Base-by-base conservation (phyloP, 805 yeast genomes). In the Phaffomyces antillensis region DNA sequence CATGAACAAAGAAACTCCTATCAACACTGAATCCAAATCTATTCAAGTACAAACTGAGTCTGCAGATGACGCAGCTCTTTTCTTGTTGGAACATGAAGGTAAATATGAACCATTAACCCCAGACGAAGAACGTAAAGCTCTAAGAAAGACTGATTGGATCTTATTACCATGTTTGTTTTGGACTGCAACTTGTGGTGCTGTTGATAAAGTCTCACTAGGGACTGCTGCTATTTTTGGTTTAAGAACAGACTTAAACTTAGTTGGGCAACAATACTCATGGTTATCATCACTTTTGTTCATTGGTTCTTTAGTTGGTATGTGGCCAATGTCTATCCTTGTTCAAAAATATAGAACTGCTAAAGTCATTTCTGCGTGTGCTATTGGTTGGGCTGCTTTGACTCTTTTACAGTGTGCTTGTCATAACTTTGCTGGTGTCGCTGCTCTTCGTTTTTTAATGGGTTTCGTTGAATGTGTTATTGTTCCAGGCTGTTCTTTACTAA, bases 151-250 rank as follows among this genome's bases (percentile, higher is more conserved):
- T 18, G 74, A 70, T 51, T 52, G 58, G 50, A 58, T 57, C 43
- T 51, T 70, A 35, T 47, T 70, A 43, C 74, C 74, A 3, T 50
- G 63, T 32, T 59, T 65, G 36, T 68, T 64, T 47, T 51, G 55
- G 49, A 55, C 67, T 12, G 65, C 63, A 41, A 60, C 67, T 30
- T 52, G 54, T 38, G 69, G 68, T 49, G 67, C 66, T 45, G 66
- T 72, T 59, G 78, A 73, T 53, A 74, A 74, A 48, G 59, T 63
- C 16, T 62, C 73, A 11, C 60, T 65, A 24, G 59, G 71, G 13
- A 70, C 68, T 50, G 77, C 77, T 5, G 69, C 77, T 6, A 62
- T 75, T 38, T 64, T 71, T 51, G 77, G 77, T 12, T 50, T 75
- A 36, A 62, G 63, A 42, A 51, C 52, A 10, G 76, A 71, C 52